Percentiles rank a stretch among this genome's conserved stretches.
Evolutionary conservation across 306 rosid genomes (phyloP).

Genomic region (Prunus salicina): DNA sequence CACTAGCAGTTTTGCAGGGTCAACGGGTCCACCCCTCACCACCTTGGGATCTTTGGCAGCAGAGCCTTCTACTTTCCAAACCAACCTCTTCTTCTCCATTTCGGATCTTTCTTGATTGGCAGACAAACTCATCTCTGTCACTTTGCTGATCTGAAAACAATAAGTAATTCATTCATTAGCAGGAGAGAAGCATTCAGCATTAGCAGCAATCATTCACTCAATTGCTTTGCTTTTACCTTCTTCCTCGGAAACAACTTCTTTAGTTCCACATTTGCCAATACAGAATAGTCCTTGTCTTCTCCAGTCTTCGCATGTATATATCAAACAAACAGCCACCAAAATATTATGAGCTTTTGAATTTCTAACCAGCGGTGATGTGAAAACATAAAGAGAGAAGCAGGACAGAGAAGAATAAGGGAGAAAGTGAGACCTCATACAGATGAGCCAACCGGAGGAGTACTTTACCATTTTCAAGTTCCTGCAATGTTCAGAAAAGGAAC

Average conservation of each 20-base stretch:
- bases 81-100: conserved; percentile 66
- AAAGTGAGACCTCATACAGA: conserved; percentile 64
- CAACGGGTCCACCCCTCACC: conserved; percentile 70
- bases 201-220: neutral
- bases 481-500: conserved; percentile 29
- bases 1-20: conserved; percentile 59
- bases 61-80: conserved; percentile 68
- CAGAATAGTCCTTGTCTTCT: conserved; percentile 81
- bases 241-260: conserved; percentile 64
- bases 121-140: conserved; percentile 72
- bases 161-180: neutral
- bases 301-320: conserved; percentile 40
- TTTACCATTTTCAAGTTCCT: conserved; percentile 78
- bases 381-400: neutral
- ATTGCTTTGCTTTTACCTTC: conserved; percentile 42
- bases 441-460: conserved; percentile 79
- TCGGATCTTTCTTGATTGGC: conserved; percentile 82
- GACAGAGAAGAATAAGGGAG: neutral
- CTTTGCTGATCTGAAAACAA: conserved; percentile 58
- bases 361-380: neutral
- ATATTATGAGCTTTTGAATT: conserved; percentile 11
- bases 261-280: conserved; percentile 60
- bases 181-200: neutral
- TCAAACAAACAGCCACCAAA: conserved; percentile 25
- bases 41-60: conserved; percentile 42